phyloP scores from a whole-genome alignment of 2,329 filamentous ascomycete genomes.

The Colletotrichum truncatum region DNA sequence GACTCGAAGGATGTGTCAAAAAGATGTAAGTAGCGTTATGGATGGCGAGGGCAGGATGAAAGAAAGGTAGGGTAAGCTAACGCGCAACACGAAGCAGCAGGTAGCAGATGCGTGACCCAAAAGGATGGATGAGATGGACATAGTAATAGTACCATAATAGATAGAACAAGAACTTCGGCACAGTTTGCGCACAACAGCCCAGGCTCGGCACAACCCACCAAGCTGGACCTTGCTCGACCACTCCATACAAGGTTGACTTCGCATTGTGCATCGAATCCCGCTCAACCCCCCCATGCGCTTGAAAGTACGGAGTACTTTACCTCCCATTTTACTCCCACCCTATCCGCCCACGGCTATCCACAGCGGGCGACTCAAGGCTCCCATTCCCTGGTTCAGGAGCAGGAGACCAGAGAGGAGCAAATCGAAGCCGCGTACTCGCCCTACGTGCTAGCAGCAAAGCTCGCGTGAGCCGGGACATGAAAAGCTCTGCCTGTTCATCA shows the following conservation, averaged over 20 bases:
- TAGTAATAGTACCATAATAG: conserved; percentile 14
- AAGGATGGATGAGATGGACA: conserved; percentile 22
- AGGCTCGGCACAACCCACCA: conserved; percentile 28
- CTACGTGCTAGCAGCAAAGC: not conserved
- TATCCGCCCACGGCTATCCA: not conserved
- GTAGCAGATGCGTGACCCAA: not conserved
- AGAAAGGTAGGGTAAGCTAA: not conserved
- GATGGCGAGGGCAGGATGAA: not conserved
- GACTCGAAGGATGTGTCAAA: not conserved
- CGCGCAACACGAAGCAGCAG: not conserved
- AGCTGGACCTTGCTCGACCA: conserved; percentile 14
- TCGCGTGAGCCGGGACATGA: conserved; percentile 5
- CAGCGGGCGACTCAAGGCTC: conserved; percentile 20
- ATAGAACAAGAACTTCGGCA: conserved; percentile 15
- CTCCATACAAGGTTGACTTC: not conserved
- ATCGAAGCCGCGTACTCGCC: not conserved
- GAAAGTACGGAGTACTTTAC: not conserved
- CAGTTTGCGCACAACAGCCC: conserved; percentile 6
- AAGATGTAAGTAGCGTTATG: too few relatives aligned
- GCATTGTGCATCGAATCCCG: conserved; percentile 1
- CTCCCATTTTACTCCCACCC: not conserved
- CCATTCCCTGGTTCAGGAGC: conserved; percentile 6
- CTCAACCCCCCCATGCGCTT: not conserved
- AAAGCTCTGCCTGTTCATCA: not conserved
- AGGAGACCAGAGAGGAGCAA: not conserved